Conservation (phyloP, 805 yeast species). For the Wickerhamiella hasegawae region DNA sequence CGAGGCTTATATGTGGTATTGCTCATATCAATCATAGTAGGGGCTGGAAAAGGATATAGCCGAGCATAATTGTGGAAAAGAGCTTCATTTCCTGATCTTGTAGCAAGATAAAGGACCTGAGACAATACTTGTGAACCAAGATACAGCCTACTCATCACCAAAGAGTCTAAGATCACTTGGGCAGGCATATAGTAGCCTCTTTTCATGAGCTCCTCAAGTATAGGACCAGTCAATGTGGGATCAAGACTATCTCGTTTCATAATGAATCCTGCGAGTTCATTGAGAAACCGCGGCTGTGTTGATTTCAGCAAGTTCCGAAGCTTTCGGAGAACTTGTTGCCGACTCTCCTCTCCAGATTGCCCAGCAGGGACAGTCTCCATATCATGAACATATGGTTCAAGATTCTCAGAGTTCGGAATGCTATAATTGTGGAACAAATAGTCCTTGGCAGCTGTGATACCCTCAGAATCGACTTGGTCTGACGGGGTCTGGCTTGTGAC, state of each 20-base stretch:
- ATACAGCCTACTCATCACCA: slow-evolving; percentile 9
- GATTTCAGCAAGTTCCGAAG: neutral
- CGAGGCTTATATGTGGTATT: neutral
- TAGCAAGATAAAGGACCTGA: neutral
- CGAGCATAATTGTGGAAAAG: neutral
- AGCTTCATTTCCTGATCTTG: neutral
- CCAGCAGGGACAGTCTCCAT: neutral
- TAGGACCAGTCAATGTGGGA: slow-evolving; percentile 12
- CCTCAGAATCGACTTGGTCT: neutral
- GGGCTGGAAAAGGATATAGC: neutral
- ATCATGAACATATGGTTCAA: neutral
- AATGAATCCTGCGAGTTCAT: slow-evolving; percentile 13
- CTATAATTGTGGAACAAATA: slow-evolving; percentile 1
- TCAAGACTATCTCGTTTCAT: slow-evolving; percentile 14
- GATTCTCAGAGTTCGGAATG: neutral
- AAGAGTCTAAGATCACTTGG: slow-evolving; percentile 15
- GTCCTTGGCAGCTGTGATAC: neutral
- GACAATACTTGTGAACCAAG: neutral
- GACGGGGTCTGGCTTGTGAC: neutral
- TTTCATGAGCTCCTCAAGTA: slow-evolving; percentile 14
- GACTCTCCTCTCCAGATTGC: neutral
- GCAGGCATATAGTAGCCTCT: slow-evolving; percentile 14
- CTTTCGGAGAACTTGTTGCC: no score
- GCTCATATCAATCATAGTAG: neutral
- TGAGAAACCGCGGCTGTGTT: slow-evolving; percentile 7